These are phyloP conservation scores for Aspergillus haitiensis DNA, from an alignment of 495 filamentous ascomycete genomes.

Conservation along the genomic window DNA sequence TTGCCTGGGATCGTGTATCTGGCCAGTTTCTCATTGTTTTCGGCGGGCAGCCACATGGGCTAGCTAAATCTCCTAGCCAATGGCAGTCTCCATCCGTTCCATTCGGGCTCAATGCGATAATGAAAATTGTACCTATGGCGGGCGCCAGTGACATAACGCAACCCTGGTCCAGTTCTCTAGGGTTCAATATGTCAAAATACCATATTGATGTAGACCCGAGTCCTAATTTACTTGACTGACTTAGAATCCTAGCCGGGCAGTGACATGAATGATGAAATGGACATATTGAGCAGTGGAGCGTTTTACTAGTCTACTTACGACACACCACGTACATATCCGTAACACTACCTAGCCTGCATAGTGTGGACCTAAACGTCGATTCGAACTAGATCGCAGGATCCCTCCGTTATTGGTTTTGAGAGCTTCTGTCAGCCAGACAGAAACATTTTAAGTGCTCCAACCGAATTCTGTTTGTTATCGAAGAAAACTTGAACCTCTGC, in stretches of 20 bases:
- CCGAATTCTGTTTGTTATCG: conserved; percentile 43
- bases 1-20: conserved; percentile 40
- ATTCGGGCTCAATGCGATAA: conserved; percentile 25
- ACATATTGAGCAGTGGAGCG: too few relatives aligned
- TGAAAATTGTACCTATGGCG: conserved; percentile 18
- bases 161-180: background rate
- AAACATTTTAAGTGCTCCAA: conserved; percentile 55
- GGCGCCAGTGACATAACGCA: background rate
- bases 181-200: background rate
- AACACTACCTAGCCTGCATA: too few relatives aligned
- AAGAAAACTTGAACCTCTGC: conserved; percentile 68
- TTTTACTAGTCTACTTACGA: too few relatives aligned
- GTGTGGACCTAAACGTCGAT: too few relatives aligned
- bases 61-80: conserved; percentile 24
- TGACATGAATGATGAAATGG: too few relatives aligned
- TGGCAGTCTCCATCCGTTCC: conserved; percentile 1
- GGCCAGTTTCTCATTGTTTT: conserved; percentile 34
- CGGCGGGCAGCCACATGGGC: conserved; percentile 25
- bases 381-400: too few relatives aligned
- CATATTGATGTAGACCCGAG: conserved; percentile 13
- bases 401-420: background rate
- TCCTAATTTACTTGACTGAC: conserved; percentile 12
- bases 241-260: background rate
- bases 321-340: too few relatives aligned
- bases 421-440: conserved; percentile 43